A percentile compares a stretch with the other conserved stretches of the same genome.
phyloP scores from a whole-genome alignment of 148 eudicot species.

The Selenicereus undatus region DNA sequence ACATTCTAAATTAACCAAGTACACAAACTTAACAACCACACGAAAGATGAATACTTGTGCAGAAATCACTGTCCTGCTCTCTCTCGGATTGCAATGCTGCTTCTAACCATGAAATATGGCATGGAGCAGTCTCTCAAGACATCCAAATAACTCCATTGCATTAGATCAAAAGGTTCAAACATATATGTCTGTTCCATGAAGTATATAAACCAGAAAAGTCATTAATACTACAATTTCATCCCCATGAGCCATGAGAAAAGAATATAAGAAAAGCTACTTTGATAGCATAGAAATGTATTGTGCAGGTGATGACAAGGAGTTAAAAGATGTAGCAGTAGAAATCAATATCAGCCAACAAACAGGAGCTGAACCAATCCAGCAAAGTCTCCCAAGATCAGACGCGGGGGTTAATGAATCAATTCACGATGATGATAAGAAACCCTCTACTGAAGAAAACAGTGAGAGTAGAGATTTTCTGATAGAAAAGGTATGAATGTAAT shows the following conservation, averaged over 20 bases:
- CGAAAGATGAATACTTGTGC: no score
- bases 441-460: background rate
- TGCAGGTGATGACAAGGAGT: conserved; percentile 19
- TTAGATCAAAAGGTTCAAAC: no score
- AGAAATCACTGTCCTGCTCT: no score
- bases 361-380: conserved; percentile 9
- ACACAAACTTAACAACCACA: no score
- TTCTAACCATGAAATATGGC: no score
- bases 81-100: no score
- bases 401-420: background rate
- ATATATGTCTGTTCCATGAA: background rate
- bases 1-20: background rate
- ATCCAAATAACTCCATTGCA: no score
- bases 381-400: conserved; percentile 6
- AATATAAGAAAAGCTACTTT: background rate
- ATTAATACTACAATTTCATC: background rate
- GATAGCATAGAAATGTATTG: no score
- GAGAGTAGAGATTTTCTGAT: background rate
- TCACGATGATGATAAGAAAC: background rate
- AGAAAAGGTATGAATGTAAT: conserved; percentile 1
- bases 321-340: background rate
- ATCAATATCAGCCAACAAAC: background rate
- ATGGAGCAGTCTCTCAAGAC: no score
- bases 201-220: background rate
- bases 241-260: background rate